Conservation (phyloP, 257 asterid species). For the Solanum sitiens region DNA sequence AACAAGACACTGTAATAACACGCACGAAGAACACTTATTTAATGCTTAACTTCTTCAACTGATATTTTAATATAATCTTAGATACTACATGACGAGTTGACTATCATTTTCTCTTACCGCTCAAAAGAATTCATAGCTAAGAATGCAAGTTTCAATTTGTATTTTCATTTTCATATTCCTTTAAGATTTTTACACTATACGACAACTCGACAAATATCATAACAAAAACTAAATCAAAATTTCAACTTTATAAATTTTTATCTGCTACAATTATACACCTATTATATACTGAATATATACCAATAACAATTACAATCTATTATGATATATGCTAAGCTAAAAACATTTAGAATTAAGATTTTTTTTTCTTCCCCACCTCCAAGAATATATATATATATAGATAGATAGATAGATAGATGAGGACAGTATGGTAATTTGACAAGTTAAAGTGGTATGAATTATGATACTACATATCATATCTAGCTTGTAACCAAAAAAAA, state of each 20-base stretch:
- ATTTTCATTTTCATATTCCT: not conserved
- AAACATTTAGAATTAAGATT: not conserved
- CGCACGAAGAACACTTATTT: not conserved
- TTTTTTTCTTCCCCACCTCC: not conserved
- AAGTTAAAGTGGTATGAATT: not conserved
- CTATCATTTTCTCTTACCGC: not conserved
- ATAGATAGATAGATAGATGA: not conserved
- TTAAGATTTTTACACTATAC: not conserved
- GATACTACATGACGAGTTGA: not conserved
- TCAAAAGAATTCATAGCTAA: not conserved
- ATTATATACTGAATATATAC: not conserved
- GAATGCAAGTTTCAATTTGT: not conserved
- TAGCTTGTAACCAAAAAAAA: constrained; percentile 7
- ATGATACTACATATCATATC: constrained; percentile 20
- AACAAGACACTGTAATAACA: not conserved
- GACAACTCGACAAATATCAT: not conserved
- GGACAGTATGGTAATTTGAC: constrained; percentile 18
- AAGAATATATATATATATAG: not conserved
- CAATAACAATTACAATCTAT: not conserved
- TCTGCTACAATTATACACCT: not conserved
- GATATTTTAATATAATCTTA: not conserved
- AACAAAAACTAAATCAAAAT: not conserved
- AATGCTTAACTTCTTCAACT: not conserved
- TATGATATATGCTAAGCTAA: not conserved
- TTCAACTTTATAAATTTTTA: not conserved